phyloP scores from a whole-genome alignment of 768 basidiomycete species.

The Kwoniella botswanensis region DNA sequence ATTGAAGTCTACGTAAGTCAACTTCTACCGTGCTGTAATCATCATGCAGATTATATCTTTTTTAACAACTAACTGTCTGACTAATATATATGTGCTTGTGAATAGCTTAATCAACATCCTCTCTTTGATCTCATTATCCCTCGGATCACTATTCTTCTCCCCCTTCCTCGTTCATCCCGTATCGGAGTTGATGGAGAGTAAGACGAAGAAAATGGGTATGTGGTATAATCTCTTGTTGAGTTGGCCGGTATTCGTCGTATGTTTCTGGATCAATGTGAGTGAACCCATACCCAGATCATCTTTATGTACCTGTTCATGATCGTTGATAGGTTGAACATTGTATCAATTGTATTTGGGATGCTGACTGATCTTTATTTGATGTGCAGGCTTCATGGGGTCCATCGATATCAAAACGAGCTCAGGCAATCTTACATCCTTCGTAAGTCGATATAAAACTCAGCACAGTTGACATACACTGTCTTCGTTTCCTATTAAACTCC shows the following conservation, averaged over 20 bases:
- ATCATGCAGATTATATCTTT: too few species aligned
- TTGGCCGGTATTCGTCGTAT: slow-evolving; percentile 54
- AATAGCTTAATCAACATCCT: slow-evolving; percentile 56
- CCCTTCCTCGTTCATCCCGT: slow-evolving; percentile 40
- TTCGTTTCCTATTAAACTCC: too few species aligned
- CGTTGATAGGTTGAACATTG: not conserved
- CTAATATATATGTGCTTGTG: too few species aligned
- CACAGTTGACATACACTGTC: too few species aligned
- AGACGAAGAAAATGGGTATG: slow-evolving; percentile 46
- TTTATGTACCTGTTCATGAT: not conserved
- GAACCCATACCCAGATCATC: not conserved
- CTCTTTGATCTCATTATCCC: slow-evolving; percentile 51
- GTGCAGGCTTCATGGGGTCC: slow-evolving; percentile 48
- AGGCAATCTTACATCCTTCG: slow-evolving; percentile 49
- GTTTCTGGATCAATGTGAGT: slow-evolving; percentile 56
- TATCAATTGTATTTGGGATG: not conserved
- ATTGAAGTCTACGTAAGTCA: slow-evolving; percentile 49
- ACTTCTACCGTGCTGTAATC: too few species aligned
- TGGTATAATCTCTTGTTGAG: slow-evolving; percentile 54
- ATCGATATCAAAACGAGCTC: slow-evolving; percentile 51
- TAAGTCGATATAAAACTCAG: slow-evolving; percentile 11
- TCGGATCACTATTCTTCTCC: slow-evolving; percentile 51
- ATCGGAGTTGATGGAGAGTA: slow-evolving; percentile 24
- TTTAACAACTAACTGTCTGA: too few species aligned
- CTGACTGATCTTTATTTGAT: not conserved